These are phyloP conservation scores for Lumnitzera littorea DNA, from an alignment of 345 rosid genomes.

Conservation along the genomic window DNA sequence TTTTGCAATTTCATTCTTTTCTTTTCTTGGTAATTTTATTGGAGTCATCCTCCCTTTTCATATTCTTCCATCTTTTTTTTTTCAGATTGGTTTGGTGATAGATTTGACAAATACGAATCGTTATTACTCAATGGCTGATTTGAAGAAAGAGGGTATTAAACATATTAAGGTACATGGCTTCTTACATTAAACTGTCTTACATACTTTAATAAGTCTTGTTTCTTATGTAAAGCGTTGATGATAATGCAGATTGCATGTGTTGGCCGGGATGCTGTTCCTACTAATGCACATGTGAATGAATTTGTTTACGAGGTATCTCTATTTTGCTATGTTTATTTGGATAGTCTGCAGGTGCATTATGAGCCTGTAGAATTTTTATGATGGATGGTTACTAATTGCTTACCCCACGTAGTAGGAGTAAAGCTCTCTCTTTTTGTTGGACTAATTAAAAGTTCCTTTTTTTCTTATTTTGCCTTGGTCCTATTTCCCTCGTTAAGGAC, in stretches of 20 bases:
- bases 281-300: slow-evolving; percentile 71
- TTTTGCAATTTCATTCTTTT: not conserved
- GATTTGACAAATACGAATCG: slow-evolving; percentile 96
- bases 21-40: not conserved
- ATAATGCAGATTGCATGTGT: slow-evolving; percentile 71
- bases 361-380: too few species aligned
- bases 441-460: too few species aligned
- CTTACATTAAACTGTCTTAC: not conserved
- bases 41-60: slow-evolving; percentile 2
- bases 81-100: slow-evolving; percentile 94
- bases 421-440: too few species aligned
- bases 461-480: too few species aligned
- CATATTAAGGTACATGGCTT: slow-evolving; percentile 65
- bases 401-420: too few species aligned
- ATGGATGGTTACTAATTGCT: too few species aligned
- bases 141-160: slow-evolving; percentile 86
- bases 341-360: too few species aligned
- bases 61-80: not conserved
- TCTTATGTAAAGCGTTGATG: slow-evolving; percentile 11
- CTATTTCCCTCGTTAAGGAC: too few species aligned
- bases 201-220: not conserved
- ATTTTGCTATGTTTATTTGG: too few species aligned
- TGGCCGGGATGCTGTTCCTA: slow-evolving; percentile 93
- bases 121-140: slow-evolving; percentile 63
- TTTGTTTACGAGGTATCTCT: slow-evolving; percentile 74